Conservation (phyloP, 495 filamentous ascomycete species). For the Penicillium manginii region DNA sequence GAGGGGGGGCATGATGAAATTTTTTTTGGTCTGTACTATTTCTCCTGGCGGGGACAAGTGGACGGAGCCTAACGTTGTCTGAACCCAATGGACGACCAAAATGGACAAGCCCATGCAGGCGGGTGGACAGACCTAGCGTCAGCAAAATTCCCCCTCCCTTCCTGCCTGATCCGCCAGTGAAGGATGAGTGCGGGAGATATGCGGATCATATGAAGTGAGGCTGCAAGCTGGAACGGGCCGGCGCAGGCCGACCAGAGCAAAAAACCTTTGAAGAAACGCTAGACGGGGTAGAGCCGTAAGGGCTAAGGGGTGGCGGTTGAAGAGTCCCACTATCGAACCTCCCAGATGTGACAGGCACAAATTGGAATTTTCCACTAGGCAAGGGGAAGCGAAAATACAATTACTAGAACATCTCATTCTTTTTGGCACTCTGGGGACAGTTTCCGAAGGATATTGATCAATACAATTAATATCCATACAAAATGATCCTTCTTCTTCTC, state of each 20-base stretch:
- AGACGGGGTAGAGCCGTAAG: slow-evolving; percentile 29
- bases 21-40: slow-evolving; percentile 14
- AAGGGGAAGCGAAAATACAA: not conserved
- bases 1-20: slow-evolving; percentile 8
- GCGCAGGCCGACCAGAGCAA: slow-evolving; percentile 47
- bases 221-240: slow-evolving; percentile 58
- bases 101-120: slow-evolving; percentile 44
- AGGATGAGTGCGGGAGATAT: slow-evolving; percentile 42
- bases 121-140: slow-evolving; percentile 41
- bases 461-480: too few species aligned
- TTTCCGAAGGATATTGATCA: too few species aligned
- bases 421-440: too few species aligned
- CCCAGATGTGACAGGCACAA: not conserved
- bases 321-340: not conserved
- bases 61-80: slow-evolving; percentile 45
- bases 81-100: slow-evolving; percentile 33
- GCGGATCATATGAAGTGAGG: slow-evolving; percentile 55
- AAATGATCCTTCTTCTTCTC: too few species aligned
- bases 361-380: slow-evolving; percentile 4
- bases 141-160: slow-evolving; percentile 38
- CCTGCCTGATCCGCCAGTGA: slow-evolving; percentile 40
- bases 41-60: slow-evolving; percentile 27
- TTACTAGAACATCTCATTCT: too few species aligned
- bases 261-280: slow-evolving; percentile 47
- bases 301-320: slow-evolving; percentile 4